Conservation (phyloP, 495 filamentous ascomycete genomes). For the Penicillium psychrofluorescens region DNA sequence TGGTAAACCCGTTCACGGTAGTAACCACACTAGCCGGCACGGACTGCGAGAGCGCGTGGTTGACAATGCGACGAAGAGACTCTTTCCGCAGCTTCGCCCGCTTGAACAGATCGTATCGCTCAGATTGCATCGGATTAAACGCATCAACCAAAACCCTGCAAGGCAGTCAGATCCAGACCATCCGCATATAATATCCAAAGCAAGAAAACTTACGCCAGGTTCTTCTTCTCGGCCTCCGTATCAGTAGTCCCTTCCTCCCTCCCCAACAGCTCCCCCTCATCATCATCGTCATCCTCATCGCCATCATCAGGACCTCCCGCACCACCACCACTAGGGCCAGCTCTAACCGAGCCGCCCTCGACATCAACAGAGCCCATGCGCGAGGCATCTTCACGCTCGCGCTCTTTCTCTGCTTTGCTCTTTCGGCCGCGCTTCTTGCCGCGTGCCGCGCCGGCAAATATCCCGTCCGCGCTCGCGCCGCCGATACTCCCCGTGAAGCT, state of each 20-base stretch:
- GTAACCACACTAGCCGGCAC: slow-evolving; percentile 71
- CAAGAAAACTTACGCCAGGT: slow-evolving; percentile 44
- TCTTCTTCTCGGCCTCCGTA: slow-evolving; percentile 64
- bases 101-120: slow-evolving; percentile 68
- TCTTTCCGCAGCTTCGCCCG: slow-evolving; percentile 60
- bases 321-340: slow-evolving; percentile 34
- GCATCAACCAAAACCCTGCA: slow-evolving; percentile 57
- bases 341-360: slow-evolving; percentile 38
- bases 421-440: slow-evolving; percentile 61
- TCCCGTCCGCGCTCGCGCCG: slow-evolving; percentile 45
- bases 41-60: slow-evolving; percentile 83
- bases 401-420: slow-evolving; percentile 49
- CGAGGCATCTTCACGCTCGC: slow-evolving; percentile 35
- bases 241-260: slow-evolving; percentile 53
- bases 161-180: slow-evolving; percentile 2
- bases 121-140: slow-evolving; percentile 61
- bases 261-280: slow-evolving; percentile 55
- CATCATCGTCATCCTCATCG: slow-evolving; percentile 60
- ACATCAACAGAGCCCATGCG: slow-evolving; percentile 37
- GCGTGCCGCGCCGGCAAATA: slow-evolving; percentile 29
- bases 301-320: slow-evolving; percentile 47
- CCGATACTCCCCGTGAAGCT: slow-evolving; percentile 47
- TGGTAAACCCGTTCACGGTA: slow-evolving; percentile 72
- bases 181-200: slow-evolving; percentile 2
- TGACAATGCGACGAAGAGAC: slow-evolving; percentile 63